Base-by-base conservation (phyloP, 352 stramenopile genomes). In the Globisporangium perplexum region DNA sequence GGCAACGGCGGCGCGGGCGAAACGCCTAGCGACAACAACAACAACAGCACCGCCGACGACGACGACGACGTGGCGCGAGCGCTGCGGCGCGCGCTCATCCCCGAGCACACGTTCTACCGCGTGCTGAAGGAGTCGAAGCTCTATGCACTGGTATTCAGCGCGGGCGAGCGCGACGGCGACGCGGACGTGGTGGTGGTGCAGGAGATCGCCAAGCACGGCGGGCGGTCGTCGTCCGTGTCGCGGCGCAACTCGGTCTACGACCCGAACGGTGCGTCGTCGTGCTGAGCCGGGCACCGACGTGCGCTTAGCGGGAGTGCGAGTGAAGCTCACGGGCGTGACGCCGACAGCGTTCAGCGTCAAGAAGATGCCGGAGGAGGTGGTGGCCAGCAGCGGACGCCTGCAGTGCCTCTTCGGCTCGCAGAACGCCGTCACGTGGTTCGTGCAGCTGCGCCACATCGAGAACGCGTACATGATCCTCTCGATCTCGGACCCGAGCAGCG, bases 291-390 rank as follows among this genome's bases (percentile, higher is more conserved):
- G n/a, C n/a, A n/a, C n/a, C n/a, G n/a, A n/a, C n/a, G n/a, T n/a
- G n/a, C n/a, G n/a, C n/a, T n/a, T n/a, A n/a, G n/a, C n/a, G n/a
- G n/a, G n/a, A n/a, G n/a, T n/a, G n/a, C n/a, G n/a, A n/a, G n/a
- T n/a, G n/a, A 5, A 5, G 26, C 26, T 30, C 26, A 30, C 26
- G 26, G 3, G 26, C 26, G 26, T 5, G 26, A 5, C 26, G 26
- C 2, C 26, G 31, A 36, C 31, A 84, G 68, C 62, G n/a, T 86
- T 80, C 57, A 83, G 71, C 56, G 72, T 88, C 4, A 71, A 86
- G 63, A 90, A 90, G 63, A 88, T 90, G 77, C 77, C 80, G 4
- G 74, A 90, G 30, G 80, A 90, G 46, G 59, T 90, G 26, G 76
- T 90, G 22, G 77, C 70, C 26, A 86, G 69, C 42, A 73, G 60